These are phyloP conservation scores for Halophytophthora polymorphica DNA, from an alignment of 352 stramenopile species.

Conservation along the genomic window DNA sequence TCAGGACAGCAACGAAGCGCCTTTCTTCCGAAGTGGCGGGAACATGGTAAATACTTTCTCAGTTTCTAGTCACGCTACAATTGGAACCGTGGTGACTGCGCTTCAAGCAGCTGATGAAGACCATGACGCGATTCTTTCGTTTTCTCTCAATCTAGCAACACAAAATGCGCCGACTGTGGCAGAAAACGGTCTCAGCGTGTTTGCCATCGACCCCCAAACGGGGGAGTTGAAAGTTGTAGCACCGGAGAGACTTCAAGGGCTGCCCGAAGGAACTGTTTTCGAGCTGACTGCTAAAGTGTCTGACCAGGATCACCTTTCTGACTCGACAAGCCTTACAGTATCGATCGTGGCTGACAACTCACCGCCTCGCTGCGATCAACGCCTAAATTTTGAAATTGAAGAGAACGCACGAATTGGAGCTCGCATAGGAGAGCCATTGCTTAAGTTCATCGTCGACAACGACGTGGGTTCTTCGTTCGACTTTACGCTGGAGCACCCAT, in stretches of 20 bases:
- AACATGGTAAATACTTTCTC: constrained; percentile 2
- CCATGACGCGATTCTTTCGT: constrained; percentile 15
- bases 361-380: constrained; percentile 8
- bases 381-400: constrained; percentile 9
- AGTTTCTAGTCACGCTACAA: constrained; percentile 13
- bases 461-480: constrained; percentile 22
- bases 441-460: constrained; percentile 13
- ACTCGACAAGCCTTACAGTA: constrained; percentile 5
- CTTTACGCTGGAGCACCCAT: constrained; percentile 26
- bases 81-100: constrained; percentile 12
- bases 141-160: constrained; percentile 6
- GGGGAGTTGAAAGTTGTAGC: constrained; percentile 15
- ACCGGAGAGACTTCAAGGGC: constrained; percentile 4
- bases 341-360: constrained; percentile 16
- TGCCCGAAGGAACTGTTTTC: constrained; percentile 12
- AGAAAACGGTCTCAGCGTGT: constrained; percentile 11
- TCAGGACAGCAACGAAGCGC: constrained; percentile 18
- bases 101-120: constrained; percentile 22
- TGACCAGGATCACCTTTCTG: constrained; percentile 7
- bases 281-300: constrained; percentile 11
- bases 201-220: constrained; percentile 16
- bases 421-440: constrained; percentile 11
- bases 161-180: neutral
- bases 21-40: constrained; percentile 8
- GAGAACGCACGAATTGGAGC: constrained; percentile 19